phyloP scores from a whole-genome alignment of 169 alveolate genomes.

The Plasmodium chabaudi region DNA sequence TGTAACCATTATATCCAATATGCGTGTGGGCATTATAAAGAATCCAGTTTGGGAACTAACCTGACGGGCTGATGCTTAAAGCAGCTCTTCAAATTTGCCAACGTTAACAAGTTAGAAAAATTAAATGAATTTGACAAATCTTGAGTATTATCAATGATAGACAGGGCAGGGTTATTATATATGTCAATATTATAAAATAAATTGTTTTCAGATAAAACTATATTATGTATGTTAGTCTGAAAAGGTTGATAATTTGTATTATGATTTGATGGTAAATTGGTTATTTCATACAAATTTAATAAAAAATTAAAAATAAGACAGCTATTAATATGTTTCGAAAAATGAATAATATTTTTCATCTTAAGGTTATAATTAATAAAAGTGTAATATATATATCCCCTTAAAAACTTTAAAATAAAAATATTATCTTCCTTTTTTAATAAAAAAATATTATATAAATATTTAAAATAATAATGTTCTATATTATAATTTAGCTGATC shows the following conservation, averaged over 20 bases:
- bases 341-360: neutral
- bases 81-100: constrained; percentile 17
- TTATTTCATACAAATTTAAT: constrained; percentile 13
- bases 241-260: no score
- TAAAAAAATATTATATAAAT: constrained; percentile 38
- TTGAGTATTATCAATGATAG: no score
- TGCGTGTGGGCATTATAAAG: neutral
- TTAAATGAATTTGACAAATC: no score
- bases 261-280: constrained; percentile 1
- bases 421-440: constrained; percentile 23
- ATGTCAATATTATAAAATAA: constrained; percentile 12
- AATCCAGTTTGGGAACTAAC: neutral
- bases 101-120: no score
- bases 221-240: no score
- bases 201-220: constrained; percentile 21
- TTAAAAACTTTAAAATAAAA: constrained; percentile 24
- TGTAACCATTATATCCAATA: neutral
- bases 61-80: constrained; percentile 20
- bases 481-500: constrained; percentile 42
- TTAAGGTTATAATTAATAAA: constrained; percentile 4
- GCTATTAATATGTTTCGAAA: neutral
- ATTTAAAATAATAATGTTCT: constrained; percentile 22
- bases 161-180: neutral
- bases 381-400: constrained; percentile 34
- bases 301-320: neutral